Evolutionary conservation across 345 rosid genomes (phyloP), one percentile per base, ranked within the genome.

Genomic region (Euphorbia peplus): DNA sequence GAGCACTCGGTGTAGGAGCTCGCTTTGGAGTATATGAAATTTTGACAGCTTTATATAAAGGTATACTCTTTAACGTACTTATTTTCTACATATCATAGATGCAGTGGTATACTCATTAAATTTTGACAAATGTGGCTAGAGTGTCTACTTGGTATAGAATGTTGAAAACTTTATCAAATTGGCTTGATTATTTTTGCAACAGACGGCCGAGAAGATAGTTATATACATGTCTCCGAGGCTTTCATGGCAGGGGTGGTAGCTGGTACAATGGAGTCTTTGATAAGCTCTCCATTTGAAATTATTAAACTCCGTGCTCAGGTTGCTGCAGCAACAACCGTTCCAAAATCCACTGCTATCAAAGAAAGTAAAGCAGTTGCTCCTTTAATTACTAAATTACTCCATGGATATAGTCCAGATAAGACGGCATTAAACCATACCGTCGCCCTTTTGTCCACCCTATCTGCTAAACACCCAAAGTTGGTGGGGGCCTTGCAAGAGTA

Each of bases 1-100:
- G 93, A 77, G 82, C 76, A 47, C 81, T 86, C 4, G 88, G 95
- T 35, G 12, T 88, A 48, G 97, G 92, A 67, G 82, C 86, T 68
- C 88, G 96, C 39, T 93, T 93, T 71, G 97, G 98, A 51, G 75
- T 79, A 44, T 93, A 88, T 76, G 97, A 93, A 80, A 80, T 89
- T 66, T 74, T 89, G 41, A 83, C 95, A 32, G 97, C 96, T 60
- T 93, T 82, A 67, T 83, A 69, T 73, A 91, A 85, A 88, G 98
- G 97, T 93, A 79, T 54, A 42, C 29, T 25, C 7, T 52, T 70
- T 9, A 44, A 12, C 60, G 48, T 19, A 47, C 30, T 56, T 25
- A 0, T 32, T 13, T 55, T n/a, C 2, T 48, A 30, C n/a, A 12
- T 8, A 21, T n/a, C n/a, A n/a, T n/a, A n/a, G n/a, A n/a, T n/a